Evolutionary conservation across 108 stramenopile genomes (phyloP), one percentile per base, ranked within the genome.

Genomic region (Cyclostephanos invisitatus): DNA sequence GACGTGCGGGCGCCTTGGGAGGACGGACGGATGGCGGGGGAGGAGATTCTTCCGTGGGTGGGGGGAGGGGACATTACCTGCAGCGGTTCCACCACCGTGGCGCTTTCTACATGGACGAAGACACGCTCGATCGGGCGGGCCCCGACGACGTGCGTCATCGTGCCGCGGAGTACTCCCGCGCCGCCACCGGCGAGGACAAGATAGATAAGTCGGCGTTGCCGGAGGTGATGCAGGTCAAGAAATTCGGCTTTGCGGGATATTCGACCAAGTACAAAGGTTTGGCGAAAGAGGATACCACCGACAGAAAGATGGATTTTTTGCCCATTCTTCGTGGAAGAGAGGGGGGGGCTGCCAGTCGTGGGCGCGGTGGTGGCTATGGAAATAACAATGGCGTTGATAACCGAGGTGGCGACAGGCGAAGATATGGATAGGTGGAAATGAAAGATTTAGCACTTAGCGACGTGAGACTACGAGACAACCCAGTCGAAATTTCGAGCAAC

Each of bases 51-150:
- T 48, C 50, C 9, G 66, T 48, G 17, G 58, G 25, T 22, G 71
- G 53, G 25, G 87, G 89, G 62, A 56, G 67, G 57, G 69, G 73
- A 9, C 36, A 27, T 7, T 90, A 88, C 72, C 70, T 96, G 74
- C 96, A 99, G 68, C 89, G 96, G 49, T 99, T 93, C 68, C 92
- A 94, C 81, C 98, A 99, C 74, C 87, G 95, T 54, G 98, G 98
- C 7, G 97, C 96, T n/a, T 99, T 96, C 72, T 99, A 96, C 77
- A 97, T 99, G 96, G 97, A 97, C 67, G 94, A 97, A 15, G 92
- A 93, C 44, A 93, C 94, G 44, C 66, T 94, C 60, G 70, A 88
- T n/a, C 47, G 83, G 64, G 84, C 83, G 36, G 79, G 82, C 36
- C 46, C 80, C 42, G 81, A 90, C 62, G 98, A 98, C 80, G 95